Percentiles rank a stretch among this genome's conserved stretches.
These are phyloP conservation scores for Nectriaceae sp. DNA, from an alignment of 2,329 filamentous ascomycete genomes.

Conservation along the genomic window DNA sequence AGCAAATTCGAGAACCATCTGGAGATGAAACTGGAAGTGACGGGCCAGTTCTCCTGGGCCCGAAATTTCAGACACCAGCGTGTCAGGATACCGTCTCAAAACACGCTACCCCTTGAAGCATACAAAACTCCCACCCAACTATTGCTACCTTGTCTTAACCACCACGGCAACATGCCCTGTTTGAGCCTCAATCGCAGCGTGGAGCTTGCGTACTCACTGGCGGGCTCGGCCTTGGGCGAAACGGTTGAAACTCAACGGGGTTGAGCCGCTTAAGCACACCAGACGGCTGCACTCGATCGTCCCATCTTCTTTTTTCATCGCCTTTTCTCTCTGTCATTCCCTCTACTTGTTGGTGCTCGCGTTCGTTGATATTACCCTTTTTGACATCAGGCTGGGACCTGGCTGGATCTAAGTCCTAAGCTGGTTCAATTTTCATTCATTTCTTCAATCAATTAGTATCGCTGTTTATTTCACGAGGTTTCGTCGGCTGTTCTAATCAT, in stretches of 20 bases:
- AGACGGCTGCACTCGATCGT: slow-evolving; percentile 12
- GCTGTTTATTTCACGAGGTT: slow-evolving; percentile 20
- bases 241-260: neutral
- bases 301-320: slow-evolving; percentile 15
- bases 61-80: neutral
- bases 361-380: slow-evolving; percentile 16
- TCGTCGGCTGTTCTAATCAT: slow-evolving; percentile 5
- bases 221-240: neutral
- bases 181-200: slow-evolving; percentile 24
- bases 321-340: slow-evolving; percentile 7
- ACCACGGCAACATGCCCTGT: slow-evolving; percentile 24
- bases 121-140: slow-evolving; percentile 18
- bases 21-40: no score
- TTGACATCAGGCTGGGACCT: slow-evolving; percentile 20
- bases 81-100: neutral
- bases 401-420: slow-evolving; percentile 8
- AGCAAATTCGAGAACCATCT: no score
- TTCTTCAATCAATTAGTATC: slow-evolving; percentile 11
- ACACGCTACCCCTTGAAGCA: slow-evolving; percentile 48
- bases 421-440: slow-evolving; percentile 1
- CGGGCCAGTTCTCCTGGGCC: no score
- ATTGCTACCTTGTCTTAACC: slow-evolving; percentile 20
- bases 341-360: neutral
- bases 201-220: neutral
- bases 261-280: neutral